Base-by-base conservation (phyloP, 805 yeast species). In the Sungouiozyma intestinalis region DNA sequence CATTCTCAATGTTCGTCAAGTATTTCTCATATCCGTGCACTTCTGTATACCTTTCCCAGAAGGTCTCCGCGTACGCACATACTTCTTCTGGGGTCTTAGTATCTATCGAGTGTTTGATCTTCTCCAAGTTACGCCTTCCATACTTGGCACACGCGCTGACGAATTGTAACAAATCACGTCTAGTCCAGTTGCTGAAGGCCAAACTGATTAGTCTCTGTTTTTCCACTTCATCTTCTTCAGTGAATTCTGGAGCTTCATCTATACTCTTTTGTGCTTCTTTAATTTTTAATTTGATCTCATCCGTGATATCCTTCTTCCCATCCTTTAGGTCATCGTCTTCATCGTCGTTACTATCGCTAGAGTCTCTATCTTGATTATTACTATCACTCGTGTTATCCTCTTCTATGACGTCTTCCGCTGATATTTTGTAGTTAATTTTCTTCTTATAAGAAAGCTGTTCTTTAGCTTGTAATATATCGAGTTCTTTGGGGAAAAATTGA, bases 21-120 rank as follows among this genome's bases (percentile, higher is more conserved):
- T 82, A 81, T 56, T 80, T 81, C 43, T 80, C 86, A 60, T 73
- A 69, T 0, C 90, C 88, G 24, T 79, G 85, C 21, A 84, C 73
- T 46, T 73, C 75, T 17, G 59, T 57, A 52, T 72, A 76, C 29
- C 76, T 66, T 32, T 64, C 54, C 92, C 92, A 84, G 50, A 84
- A 84, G 2, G 65, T 74, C 36, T 67, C 64, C 36, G 77, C 68
- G 55, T 83, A 84, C 20, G 61, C 55, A 44, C 68, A 69, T 2
- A 84, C 79, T 36, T 82, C 90, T 16, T 74, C 79, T 0, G 58
- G 56, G 0, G 74, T 65, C 50, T 81, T 80, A 27, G 73, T 71
- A 14, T 77, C 76, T 42, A 82, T 63, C 13, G 77, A 72, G 19
- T 66, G 58, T 1, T 82, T 67, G 33, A 84, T 81, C 36, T 65